Evolutionary conservation across 2,329 filamentous ascomycete genomes (phyloP), one percentile per base, ranked within the genome.

Genomic region (Trichoderma sp.): DNA sequence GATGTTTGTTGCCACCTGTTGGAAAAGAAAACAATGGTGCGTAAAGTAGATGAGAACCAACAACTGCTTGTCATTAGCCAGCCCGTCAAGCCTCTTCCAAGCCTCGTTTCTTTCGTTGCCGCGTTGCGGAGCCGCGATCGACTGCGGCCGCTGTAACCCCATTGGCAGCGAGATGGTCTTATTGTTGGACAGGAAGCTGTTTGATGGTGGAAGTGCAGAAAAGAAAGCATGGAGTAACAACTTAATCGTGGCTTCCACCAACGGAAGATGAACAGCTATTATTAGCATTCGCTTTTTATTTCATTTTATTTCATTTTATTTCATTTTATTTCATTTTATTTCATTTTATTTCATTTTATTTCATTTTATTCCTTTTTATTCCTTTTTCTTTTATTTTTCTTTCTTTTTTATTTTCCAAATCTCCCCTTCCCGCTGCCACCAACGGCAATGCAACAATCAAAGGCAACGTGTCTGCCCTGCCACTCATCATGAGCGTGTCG

Each of bases 101-200:
- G 42, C 42, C 42, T 48, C 42, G n/a, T n/a, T n/a, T 45, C 32
- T 58, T 22, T 25, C 25, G 37, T 15, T 34, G 29, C 39, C 54
- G 22, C n/a, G 50, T 61, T 61, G 58, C 42, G 58, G 58, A 61
- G 58, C 39, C 58, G 58, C 42, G 42, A 61, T 61, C 58, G n/a
- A 50, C 42, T 32, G 42, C 42, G n/a, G 59, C 15, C 19, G n/a
- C 59, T 60, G 57, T n/a, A 35, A 63, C 42, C 42, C 19, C 19
- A 48, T 48, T 48, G 19, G 42, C 42, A 48, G 42, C 42, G 19
- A 48, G 42, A 10, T 10, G 42, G 42, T 19, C 42, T 48, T 48
- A 48, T 48, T 48, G 42, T 48, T 48, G 42, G 42, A 5, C 19
- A 7, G 42, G 42, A 48, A n/a, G n/a, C n/a, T 6, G 42, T 22